Evolutionary conservation across 306 rosid species (phyloP).

Genomic region (Carpinus viminea): DNA sequence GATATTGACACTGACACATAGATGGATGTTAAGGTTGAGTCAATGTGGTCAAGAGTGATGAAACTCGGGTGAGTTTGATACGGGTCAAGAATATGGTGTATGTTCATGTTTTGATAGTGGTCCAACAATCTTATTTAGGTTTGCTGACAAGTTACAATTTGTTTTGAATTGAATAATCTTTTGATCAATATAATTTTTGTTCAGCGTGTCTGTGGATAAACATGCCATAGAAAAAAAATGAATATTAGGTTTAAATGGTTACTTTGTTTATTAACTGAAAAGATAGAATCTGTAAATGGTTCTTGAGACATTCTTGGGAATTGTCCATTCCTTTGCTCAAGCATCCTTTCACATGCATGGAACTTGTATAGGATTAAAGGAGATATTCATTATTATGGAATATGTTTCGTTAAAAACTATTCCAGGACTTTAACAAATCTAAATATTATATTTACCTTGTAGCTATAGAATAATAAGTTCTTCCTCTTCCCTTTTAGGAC

Average conservation of each 20-base stretch:
- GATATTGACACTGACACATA: not conserved
- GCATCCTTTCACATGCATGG: not conserved
- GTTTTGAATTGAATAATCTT: not conserved
- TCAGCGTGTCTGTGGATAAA: no score
- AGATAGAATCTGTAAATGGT: not conserved
- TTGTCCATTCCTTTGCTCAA: not conserved
- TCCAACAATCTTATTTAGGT: not conserved
- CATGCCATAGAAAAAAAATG: not conserved
- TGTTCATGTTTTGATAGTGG: not conserved
- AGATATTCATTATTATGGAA: not conserved
- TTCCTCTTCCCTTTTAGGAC: not conserved
- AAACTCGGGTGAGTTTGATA: not conserved
- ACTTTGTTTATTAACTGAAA: not conserved
- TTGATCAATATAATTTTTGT: not conserved
- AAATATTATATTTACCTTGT: not conserved
- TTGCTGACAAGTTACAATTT: not conserved
- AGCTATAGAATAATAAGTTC: not conserved
- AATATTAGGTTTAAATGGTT: not conserved
- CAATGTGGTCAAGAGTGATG: not conserved
- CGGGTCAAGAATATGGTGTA: not conserved
- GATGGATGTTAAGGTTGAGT: not conserved
- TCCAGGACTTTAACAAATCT: no score
- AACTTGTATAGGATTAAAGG: not conserved
- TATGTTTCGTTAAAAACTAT: not conserved
- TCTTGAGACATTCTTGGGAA: not conserved